A percentile compares a stretch with the other conserved stretches of the same genome.
Conservation (phyloP, 2,329 filamentous ascomycete species). For the Ophiobolus disseminans region DNA sequence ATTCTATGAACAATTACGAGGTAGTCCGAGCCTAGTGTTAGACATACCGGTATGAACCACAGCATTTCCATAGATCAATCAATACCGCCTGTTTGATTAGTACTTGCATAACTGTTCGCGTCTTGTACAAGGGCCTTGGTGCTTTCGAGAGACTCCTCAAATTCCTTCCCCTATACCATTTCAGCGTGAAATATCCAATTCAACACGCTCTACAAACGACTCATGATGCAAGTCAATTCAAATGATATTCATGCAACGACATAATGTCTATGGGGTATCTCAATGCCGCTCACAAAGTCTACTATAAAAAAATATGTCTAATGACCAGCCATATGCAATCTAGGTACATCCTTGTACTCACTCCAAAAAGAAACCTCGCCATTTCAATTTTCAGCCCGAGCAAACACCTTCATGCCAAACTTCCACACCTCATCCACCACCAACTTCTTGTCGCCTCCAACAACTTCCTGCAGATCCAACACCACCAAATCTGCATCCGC, state of each 20-base stretch:
- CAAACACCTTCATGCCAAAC: conserved; percentile 62
- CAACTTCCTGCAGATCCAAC: conserved; percentile 62
- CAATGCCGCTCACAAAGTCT: not conserved
- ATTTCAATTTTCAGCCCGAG: conserved; percentile 4
- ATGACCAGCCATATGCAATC: no score
- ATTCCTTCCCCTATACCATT: not conserved
- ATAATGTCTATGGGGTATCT: not conserved
- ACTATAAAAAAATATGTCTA: no score
- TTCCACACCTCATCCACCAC: conserved; percentile 81
- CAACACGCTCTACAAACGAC: not conserved
- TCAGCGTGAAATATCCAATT: not conserved
- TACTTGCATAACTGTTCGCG: no score
- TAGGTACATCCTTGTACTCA: no score
- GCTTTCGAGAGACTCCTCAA: no score
- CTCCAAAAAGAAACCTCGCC: not conserved
- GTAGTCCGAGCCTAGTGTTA: no score
- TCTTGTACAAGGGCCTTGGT: no score
- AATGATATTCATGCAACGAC: not conserved
- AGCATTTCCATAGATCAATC: no score
- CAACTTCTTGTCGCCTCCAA: conserved; percentile 58
- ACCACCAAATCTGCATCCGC: conserved; percentile 68
- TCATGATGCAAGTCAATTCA: not conserved
- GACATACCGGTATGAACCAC: no score
- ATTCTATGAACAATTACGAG: no score
- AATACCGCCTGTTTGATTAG: no score